Evolutionary conservation across 2,329 filamentous ascomycete genomes (phyloP), one percentile per base, ranked within the genome.

Genomic region (Penicillium oxalicum): DNA sequence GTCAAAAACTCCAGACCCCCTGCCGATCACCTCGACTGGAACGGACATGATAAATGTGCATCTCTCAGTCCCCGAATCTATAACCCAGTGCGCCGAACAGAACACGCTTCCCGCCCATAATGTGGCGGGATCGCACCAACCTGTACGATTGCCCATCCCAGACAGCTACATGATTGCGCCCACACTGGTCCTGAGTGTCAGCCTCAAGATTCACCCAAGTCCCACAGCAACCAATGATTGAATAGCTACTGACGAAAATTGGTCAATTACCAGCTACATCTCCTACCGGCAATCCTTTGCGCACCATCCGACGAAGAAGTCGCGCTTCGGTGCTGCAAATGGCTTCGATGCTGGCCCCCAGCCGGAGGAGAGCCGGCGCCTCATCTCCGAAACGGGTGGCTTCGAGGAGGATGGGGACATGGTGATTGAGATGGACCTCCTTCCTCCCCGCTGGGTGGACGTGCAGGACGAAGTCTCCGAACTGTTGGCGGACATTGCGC

Each of bases 101-200:
- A 45, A 39, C 42, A 49, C 44, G 26, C 52, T 44, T 43, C 73
- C 74, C 76, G 44, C 79, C 78, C 83, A 85, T 80, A 76, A 95
- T 95, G 89, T 98, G 91, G 91, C 89, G 93, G 77, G 93, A 98
- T 80, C 87, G 93, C 74, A 98, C 93, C 61, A 98, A 97, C 70
- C 87, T 98, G 90, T 96, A 83, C 62, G 81, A 40, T 13, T 42
- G 51, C 35, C 18, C 18, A 18, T 18, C 52, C 54, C 44, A 49
- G 50, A 47, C 50, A 48, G 43, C 37, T 45, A 28, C 25, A 29
- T 18, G 11, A 25, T 11, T 11, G 29, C 13, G 25, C 42, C 25
- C 27, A 25, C 33, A 12, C 42, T 36, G 18, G 40, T 29, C 18
- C 18, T 18, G 18, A 18, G 18, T 2, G 18, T 18, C 18, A 18